phyloP scores from a whole-genome alignment of 257 asterid genomes.

The Marsdenia floribunda region DNA sequence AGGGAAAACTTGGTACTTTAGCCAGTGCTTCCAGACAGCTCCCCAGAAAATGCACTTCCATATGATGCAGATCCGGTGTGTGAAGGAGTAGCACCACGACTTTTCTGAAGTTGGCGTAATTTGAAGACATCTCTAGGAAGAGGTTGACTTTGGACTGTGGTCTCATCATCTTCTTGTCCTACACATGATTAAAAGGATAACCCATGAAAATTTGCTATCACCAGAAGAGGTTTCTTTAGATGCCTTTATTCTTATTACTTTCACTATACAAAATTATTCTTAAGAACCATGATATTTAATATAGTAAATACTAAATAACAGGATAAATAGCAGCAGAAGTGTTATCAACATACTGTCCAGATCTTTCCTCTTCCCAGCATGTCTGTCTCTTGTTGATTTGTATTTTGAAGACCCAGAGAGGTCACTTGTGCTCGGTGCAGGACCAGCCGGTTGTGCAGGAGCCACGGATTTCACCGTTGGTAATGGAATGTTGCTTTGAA shows the following conservation, averaged over 20 bases:
- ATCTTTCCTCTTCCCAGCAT: constrained; percentile 64
- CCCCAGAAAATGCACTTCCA: constrained; percentile 94
- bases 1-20: constrained; percentile 17
- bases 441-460: constrained; percentile 42
- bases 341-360: constrained; percentile 44
- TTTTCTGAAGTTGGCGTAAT: constrained; percentile 77
- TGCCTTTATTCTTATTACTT: not conserved
- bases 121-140: constrained; percentile 80
- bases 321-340: not conserved
- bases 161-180: constrained; percentile 85
- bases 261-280: not conserved
- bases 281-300: not conserved
- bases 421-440: constrained; percentile 62
- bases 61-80: constrained; percentile 72
- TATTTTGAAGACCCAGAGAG: constrained; percentile 52
- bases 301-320: not conserved
- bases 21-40: constrained; percentile 74
- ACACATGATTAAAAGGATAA: not conserved
- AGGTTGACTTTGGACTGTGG: constrained; percentile 71
- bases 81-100: constrained; percentile 51
- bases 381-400: constrained; percentile 52
- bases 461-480: constrained; percentile 39
- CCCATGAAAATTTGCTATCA: not conserved
- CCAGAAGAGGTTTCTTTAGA: not conserved
- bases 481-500: constrained; percentile 72